These are phyloP conservation scores for Fusarium sp. DNA, from an alignment of 2,329 filamentous ascomycete species.

Conservation along the genomic window DNA sequence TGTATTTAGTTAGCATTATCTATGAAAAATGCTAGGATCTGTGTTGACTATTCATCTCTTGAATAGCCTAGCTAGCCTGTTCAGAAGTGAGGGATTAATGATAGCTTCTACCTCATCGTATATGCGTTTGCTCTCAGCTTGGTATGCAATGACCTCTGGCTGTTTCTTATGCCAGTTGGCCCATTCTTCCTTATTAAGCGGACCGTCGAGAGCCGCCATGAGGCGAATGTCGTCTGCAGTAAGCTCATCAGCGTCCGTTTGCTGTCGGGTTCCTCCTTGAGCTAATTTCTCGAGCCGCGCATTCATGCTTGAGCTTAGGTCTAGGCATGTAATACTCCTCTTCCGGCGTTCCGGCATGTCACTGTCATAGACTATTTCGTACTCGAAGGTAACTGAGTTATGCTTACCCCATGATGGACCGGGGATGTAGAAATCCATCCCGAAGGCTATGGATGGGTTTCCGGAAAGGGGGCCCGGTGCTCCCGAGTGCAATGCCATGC, in stretches of 20 bases:
- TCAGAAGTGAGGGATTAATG: not conserved
- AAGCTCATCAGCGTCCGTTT: not conserved
- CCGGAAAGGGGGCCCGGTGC: not conserved
- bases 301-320: not conserved
- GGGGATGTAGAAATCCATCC: not conserved
- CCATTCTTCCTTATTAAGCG: not conserved
- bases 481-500: conserved; percentile 11
- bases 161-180: not conserved
- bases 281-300: not conserved
- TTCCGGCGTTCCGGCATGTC: not conserved
- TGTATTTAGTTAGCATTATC: no score
- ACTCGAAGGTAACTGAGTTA: conserved; percentile 6
- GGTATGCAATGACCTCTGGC: not conserved
- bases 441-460: not conserved
- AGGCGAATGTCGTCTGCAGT: not conserved
- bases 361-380: conserved; percentile 1
- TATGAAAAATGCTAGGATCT: no score
- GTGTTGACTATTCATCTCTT: not conserved
- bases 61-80: not conserved
- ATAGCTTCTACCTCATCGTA: conserved; percentile 11
- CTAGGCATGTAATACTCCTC: not conserved
- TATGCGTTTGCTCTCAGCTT: not conserved
- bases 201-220: not conserved
- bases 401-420: conserved; percentile 1
- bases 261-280: not conserved